Percentiles rank a stretch among this genome's conserved stretches.
Evolutionary conservation across 768 basidiomycete species (phyloP).

Genomic region (Phaffia australis): DNA sequence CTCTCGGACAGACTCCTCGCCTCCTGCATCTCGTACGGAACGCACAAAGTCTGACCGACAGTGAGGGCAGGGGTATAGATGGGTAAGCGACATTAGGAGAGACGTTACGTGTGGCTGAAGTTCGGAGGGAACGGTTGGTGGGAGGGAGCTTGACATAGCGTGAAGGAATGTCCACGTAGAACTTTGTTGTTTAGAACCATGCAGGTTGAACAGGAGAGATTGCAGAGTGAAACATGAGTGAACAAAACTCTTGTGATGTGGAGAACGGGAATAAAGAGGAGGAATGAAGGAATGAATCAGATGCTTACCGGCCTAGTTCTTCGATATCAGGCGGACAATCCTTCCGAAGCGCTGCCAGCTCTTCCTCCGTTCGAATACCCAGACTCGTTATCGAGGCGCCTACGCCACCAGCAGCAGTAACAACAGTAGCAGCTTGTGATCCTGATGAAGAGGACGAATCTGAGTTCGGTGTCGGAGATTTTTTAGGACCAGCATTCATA

Average conservation of each 20-base stretch:
- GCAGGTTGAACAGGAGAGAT: neutral
- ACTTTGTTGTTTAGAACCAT: neutral
- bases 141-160: conserved; percentile 11
- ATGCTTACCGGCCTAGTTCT: conserved; percentile 23
- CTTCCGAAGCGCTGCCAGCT: conserved; percentile 18
- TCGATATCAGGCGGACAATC: conserved; percentile 25
- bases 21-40: conserved; percentile 6
- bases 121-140: neutral
- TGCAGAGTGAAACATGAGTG: neutral
- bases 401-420: neutral
- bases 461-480: neutral
- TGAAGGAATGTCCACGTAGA: conserved; percentile 24
- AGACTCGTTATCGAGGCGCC: conserved; percentile 1
- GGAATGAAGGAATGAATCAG: neutral
- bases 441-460: neutral
- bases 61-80: conserved; percentile 22
- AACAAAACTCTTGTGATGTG: neutral
- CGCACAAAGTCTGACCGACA: conserved; percentile 10
- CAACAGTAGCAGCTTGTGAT: neutral
- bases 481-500: conserved; percentile 12
- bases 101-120: conserved; percentile 3
- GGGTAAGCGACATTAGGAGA: conserved; percentile 12
- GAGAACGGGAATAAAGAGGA: neutral
- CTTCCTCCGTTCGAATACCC: conserved; percentile 15
- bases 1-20: neutral